Percentiles rank a stretch among this genome's conserved stretches.
Evolutionary conservation across 2,329 filamentous ascomycete species (phyloP).

Genomic region (Penicillium rolfsii): DNA sequence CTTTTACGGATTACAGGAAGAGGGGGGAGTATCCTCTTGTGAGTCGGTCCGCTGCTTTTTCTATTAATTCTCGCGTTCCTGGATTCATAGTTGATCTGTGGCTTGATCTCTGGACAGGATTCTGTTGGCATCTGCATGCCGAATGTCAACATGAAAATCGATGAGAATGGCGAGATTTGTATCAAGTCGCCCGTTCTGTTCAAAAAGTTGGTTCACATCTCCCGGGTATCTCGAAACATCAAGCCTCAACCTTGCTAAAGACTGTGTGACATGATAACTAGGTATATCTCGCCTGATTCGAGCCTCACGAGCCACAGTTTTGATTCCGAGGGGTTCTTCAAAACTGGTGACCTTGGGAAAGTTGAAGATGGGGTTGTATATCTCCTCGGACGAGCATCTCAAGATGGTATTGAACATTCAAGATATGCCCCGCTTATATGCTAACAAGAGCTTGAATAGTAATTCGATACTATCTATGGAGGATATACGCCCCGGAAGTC

Average conservation of each 20-base stretch:
- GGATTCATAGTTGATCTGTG: background rate
- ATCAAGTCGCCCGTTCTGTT: constrained; percentile 5
- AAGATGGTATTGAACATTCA: background rate
- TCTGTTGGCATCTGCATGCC: background rate
- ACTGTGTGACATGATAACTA: background rate
- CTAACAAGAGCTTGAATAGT: background rate
- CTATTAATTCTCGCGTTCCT: too few relatives aligned
- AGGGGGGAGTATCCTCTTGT: background rate
- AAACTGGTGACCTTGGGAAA: background rate
- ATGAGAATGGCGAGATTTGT: background rate
- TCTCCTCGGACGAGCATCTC: background rate
- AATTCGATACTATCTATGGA: background rate
- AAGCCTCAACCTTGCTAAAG: background rate
- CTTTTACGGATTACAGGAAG: background rate
- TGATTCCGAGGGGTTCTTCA: background rate
- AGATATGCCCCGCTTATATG: background rate
- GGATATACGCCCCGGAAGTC: background rate
- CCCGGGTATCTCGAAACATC: too few relatives aligned
- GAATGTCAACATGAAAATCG: background rate
- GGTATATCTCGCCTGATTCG: background rate
- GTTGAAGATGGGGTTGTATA: background rate
- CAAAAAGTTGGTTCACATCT: background rate
- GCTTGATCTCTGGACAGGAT: background rate
- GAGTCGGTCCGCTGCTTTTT: background rate
- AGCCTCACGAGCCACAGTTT: background rate